Conservation (phyloP, 768 basidiomycete species). For the Mycena crocata region DNA sequence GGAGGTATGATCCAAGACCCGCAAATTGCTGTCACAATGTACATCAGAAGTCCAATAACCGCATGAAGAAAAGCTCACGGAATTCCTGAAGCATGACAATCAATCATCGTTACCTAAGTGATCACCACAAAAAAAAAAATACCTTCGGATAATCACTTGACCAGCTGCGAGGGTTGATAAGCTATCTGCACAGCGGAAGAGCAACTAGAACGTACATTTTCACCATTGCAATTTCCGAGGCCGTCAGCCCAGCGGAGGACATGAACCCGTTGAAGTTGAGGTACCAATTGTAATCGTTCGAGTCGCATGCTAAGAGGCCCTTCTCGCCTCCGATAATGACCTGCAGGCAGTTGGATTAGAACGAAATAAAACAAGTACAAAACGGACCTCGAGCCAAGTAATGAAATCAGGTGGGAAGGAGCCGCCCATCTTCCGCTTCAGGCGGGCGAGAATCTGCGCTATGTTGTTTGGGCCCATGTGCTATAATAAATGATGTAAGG, state of each 20-base stretch:
- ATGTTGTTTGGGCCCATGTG: slow-evolving; percentile 24
- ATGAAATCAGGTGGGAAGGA: slow-evolving; percentile 13
- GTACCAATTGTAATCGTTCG: slow-evolving; percentile 22
- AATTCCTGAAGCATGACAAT: slow-evolving; percentile 2
- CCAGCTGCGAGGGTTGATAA: not conserved
- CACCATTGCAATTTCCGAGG: slow-evolving; percentile 14
- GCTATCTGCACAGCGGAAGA: not conserved
- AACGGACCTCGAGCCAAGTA: slow-evolving; percentile 8
- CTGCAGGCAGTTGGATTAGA: not conserved
- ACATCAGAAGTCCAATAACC: not conserved
- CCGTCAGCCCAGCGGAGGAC: slow-evolving; percentile 8
- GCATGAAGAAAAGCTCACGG: not conserved
- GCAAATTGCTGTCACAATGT: not conserved
- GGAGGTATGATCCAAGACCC: slow-evolving; percentile 13
- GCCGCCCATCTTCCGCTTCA: slow-evolving; percentile 16
- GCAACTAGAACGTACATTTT: slow-evolving; percentile 6
- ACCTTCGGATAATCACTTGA: slow-evolving; percentile 22
- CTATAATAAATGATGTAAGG: not conserved
- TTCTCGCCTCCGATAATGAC: slow-evolving; percentile 16
- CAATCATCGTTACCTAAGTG: not conserved
- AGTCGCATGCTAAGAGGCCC: slow-evolving; percentile 12
- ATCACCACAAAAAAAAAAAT: not conserved
- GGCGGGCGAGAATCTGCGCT: slow-evolving; percentile 17
- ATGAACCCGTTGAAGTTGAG: slow-evolving; percentile 20
- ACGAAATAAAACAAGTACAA: not conserved